Percentiles rank a stretch among this genome's conserved stretches.
These are phyloP conservation scores for Parathielavia appendiculata DNA, from an alignment of 495 filamentous ascomycete genomes.

Conservation along the genomic window DNA sequence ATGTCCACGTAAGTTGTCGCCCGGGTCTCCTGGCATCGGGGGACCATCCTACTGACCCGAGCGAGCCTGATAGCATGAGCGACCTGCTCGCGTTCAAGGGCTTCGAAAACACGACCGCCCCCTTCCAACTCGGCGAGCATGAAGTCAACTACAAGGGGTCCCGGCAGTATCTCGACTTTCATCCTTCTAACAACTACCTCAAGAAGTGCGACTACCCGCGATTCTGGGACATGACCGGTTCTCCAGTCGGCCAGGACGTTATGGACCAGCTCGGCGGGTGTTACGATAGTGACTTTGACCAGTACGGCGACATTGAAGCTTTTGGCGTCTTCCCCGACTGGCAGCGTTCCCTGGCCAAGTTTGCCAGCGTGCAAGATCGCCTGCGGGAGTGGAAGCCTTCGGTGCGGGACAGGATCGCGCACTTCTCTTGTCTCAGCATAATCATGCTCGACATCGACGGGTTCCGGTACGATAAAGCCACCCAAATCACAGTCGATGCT, in stretches of 20 bases:
- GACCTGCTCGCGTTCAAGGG: slow-evolving; percentile 66
- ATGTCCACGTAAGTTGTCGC: slow-evolving; percentile 49
- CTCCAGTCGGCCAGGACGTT: no score
- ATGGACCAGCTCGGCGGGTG: slow-evolving; percentile 51
- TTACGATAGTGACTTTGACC: slow-evolving; percentile 66
- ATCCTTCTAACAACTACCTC: slow-evolving; percentile 54
- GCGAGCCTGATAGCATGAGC: no score
- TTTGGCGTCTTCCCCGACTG: slow-evolving; percentile 66
- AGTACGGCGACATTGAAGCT: slow-evolving; percentile 64
- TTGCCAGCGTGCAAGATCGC: slow-evolving; percentile 70
- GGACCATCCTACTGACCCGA: no score
- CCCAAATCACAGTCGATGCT: slow-evolving; percentile 61
- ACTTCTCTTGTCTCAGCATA: slow-evolving; percentile 64
- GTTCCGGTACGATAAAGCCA: slow-evolving; percentile 65
- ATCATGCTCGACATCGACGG: slow-evolving; percentile 62
- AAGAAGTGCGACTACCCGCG: slow-evolving; percentile 57
- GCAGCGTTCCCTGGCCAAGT: slow-evolving; percentile 62
- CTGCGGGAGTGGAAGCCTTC: slow-evolving; percentile 64
- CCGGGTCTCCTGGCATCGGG: no score
- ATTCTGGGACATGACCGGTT: slow-evolving; percentile 66
- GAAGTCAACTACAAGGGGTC: slow-evolving; percentile 59
- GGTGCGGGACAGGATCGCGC: slow-evolving; percentile 54
- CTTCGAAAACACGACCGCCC: slow-evolving; percentile 59
- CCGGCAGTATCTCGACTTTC: slow-evolving; percentile 59
- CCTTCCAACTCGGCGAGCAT: slow-evolving; percentile 48